Evolutionary conservation across 106 monocot species (phyloP).

Genomic region (Alisma plantagoaquatica): DNA sequence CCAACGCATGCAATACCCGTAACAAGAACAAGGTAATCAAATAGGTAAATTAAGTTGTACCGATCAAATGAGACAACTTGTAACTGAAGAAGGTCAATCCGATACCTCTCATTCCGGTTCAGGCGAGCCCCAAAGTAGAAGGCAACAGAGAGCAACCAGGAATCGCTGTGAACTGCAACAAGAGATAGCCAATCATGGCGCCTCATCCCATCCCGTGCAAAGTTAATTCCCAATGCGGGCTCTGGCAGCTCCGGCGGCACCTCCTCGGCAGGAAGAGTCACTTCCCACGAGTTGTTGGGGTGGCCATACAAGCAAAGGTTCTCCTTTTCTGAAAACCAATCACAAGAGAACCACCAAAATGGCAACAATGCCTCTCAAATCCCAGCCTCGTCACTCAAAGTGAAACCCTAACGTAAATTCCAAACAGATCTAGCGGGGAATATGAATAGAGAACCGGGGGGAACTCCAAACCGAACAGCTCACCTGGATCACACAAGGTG

Average conservation of each 20-base stretch:
- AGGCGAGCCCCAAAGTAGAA: slow-evolving; percentile 78
- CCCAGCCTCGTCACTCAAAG: too few relatives aligned
- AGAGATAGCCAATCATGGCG: slow-evolving; percentile 90
- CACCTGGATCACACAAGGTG: slow-evolving; percentile 79
- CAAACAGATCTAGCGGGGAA: too few relatives aligned
- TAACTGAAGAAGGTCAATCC: too few relatives aligned
- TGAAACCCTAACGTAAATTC: too few relatives aligned
- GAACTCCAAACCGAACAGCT: too few relatives aligned
- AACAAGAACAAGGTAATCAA: too few relatives aligned
- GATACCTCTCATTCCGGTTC: slow-evolving; percentile 82
- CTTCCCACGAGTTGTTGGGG: slow-evolving; percentile 74
- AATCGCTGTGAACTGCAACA: slow-evolving; percentile 89
- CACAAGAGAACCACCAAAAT: too few relatives aligned
- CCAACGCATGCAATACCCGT: too few relatives aligned
- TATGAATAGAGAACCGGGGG: too few relatives aligned
- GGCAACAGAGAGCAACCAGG: slow-evolving; percentile 90
- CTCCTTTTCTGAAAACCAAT: slow-evolving; percentile 89
- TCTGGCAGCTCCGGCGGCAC: slow-evolving; percentile 97
- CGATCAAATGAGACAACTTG: too few relatives aligned
- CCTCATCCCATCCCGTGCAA: slow-evolving; percentile 95
- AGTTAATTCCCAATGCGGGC: slow-evolving; percentile 94
- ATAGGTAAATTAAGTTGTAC: too few relatives aligned
- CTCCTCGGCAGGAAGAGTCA: slow-evolving; percentile 85
- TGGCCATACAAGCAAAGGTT: slow-evolving; percentile 84
- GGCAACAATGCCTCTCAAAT: too few relatives aligned